Percentiles rank a stretch among this genome's conserved stretches.
phyloP scores from a whole-genome alignment of 441 rosid genomes.

The Melastoma candidum region DNA sequence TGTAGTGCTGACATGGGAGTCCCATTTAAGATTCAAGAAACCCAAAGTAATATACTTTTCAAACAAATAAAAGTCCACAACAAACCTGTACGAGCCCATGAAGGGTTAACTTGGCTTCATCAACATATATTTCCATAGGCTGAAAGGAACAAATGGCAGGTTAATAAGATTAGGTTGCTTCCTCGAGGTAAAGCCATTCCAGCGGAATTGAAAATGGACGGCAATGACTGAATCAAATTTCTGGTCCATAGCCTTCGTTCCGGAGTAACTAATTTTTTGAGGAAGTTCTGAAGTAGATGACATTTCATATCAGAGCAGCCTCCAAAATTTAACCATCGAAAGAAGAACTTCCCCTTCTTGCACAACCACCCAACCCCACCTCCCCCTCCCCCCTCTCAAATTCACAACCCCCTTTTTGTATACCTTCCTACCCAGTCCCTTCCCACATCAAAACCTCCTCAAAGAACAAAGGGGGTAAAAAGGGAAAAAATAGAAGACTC shows the following conservation, averaged over 20 bases:
- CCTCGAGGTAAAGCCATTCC: slow-evolving; percentile 54
- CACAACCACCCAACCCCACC: too few species aligned
- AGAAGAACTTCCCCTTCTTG: too few species aligned
- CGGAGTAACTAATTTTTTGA: not conserved
- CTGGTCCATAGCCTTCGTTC: slow-evolving; percentile 26
- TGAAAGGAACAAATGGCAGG: slow-evolving; percentile 73
- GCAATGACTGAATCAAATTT: slow-evolving; percentile 32
- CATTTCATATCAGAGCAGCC: too few species aligned
- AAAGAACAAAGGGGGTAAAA: too few species aligned
- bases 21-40: slow-evolving; percentile 2
- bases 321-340: too few species aligned
- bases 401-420: too few species aligned
- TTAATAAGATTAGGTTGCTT: slow-evolving; percentile 61
- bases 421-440: too few species aligned
- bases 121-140: slow-evolving; percentile 99
- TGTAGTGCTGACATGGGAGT: slow-evolving; percentile 60
- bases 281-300: too few species aligned
- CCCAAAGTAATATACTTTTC: not conserved
- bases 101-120: slow-evolving; percentile 96
- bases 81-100: slow-evolving; percentile 97
- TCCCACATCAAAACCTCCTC: too few species aligned
- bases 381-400: too few species aligned
- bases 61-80: not conserved
- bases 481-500: too few species aligned
- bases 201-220: slow-evolving; percentile 47